phyloP scores from a whole-genome alignment of 1,139 yeast species.

The Yamadazyma atlantica region DNA sequence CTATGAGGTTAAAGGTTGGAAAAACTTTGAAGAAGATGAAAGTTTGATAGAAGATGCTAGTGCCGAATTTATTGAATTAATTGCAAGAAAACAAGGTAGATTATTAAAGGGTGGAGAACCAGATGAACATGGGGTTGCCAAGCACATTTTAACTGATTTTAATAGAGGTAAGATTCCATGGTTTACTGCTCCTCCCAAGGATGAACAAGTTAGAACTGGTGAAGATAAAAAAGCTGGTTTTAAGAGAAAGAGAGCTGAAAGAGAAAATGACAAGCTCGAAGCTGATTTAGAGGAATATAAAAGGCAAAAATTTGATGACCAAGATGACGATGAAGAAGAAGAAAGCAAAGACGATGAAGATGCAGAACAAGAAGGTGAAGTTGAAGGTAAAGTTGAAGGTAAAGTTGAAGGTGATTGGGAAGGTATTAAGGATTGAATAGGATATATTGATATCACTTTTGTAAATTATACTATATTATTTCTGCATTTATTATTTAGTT shows the following conservation, averaged over 20 bases:
- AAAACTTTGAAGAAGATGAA: constrained; percentile 43
- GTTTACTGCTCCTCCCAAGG: constrained; percentile 93
- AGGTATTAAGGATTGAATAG: constrained; percentile 20
- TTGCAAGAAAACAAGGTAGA: constrained; percentile 92
- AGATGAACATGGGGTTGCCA: constrained; percentile 91
- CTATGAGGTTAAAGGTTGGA: constrained; percentile 93
- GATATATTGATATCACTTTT: constrained; percentile 3
- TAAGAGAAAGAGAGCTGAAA: constrained; percentile 52
- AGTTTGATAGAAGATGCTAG: constrained; percentile 51
- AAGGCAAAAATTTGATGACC: constrained; percentile 18
- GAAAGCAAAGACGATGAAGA: constrained; percentile 6
- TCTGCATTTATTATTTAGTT: constrained; percentile 1
- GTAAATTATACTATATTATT: constrained; percentile 2
- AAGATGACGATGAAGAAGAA: constrained; percentile 12
- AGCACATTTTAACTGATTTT: constrained; percentile 87
- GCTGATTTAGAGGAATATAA: constrained; percentile 17
- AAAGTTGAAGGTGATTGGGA: constrained; percentile 23
- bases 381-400: constrained; percentile 15
- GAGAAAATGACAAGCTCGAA: constrained; percentile 24
- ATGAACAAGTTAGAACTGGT: constrained; percentile 52
- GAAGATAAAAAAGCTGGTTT: constrained; percentile 56
- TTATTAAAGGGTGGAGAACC: constrained; percentile 97
- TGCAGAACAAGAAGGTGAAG: constrained; percentile 7
- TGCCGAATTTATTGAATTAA: constrained; percentile 79
- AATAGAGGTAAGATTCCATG: constrained; percentile 97